phyloP scores from a whole-genome alignment of 495 filamentous ascomycete genomes.

The Thermochaetoides thermophila region DNA sequence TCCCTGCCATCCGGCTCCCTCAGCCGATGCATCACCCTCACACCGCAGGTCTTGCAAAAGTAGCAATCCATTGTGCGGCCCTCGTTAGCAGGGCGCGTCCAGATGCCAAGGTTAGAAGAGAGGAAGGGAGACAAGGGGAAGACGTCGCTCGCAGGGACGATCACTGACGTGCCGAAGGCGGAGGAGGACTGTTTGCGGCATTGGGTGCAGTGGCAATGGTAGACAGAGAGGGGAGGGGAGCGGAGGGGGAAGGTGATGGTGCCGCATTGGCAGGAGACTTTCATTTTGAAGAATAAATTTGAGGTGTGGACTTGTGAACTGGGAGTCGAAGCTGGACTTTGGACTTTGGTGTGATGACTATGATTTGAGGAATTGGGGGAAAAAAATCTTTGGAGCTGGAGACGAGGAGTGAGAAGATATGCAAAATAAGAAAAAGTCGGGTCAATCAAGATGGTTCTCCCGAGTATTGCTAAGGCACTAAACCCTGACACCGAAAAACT shows the following conservation, averaged over 20 bases:
- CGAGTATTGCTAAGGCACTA: too few species aligned
- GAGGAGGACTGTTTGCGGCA: constrained; percentile 44
- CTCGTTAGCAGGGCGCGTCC: constrained; percentile 24
- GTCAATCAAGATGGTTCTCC: too few species aligned
- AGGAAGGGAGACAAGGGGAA: constrained; percentile 34
- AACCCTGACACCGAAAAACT: too few species aligned
- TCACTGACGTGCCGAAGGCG: constrained; percentile 42
- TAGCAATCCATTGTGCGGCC: constrained; percentile 36
- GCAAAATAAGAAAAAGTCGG: too few species aligned
- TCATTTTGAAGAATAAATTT: constrained; percentile 12
- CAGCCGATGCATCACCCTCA: constrained; percentile 33
- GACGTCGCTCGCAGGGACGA: constrained; percentile 24
- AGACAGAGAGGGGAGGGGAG: constrained; percentile 23
- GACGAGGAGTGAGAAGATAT: too few species aligned
- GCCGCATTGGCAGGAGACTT: constrained; percentile 38
- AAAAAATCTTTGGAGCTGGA: too few species aligned
- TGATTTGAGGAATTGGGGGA: too few species aligned
- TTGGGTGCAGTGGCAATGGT: constrained; percentile 46
- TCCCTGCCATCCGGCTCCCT: constrained; percentile 21
- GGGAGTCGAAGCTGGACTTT: too few species aligned
- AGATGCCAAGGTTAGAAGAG: constrained; percentile 18
- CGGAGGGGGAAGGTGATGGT: constrained; percentile 34
- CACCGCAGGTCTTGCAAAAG: constrained; percentile 37
- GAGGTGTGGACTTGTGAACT: too few species aligned
- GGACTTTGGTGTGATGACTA: too few species aligned